Conservation (phyloP, 2,329 filamentous ascomycete species). For the Aphanoascus verrucosus region DNA sequence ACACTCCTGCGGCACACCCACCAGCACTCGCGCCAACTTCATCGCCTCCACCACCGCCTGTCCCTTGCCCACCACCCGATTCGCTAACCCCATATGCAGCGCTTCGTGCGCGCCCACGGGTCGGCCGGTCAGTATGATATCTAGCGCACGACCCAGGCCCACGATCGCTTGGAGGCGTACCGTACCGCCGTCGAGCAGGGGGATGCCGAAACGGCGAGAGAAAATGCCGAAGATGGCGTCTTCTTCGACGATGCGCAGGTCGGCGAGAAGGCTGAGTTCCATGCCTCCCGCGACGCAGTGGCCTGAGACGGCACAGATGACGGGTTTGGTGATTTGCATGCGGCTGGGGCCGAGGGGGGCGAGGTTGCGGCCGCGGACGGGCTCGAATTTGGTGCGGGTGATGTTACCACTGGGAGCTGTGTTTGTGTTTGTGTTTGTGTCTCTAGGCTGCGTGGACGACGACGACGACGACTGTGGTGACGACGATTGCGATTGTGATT, state of each 20-base stretch:
- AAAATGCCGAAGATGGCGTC: constrained; percentile 47
- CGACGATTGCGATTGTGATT: background rate
- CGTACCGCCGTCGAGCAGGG: constrained; percentile 44
- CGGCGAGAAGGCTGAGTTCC: constrained; percentile 44
- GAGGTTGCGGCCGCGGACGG: constrained; percentile 29
- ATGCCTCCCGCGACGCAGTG: constrained; percentile 47
- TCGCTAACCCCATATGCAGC: constrained; percentile 43
- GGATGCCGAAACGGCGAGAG: constrained; percentile 44
- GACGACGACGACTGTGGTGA: no score
- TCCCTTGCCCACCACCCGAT: constrained; percentile 43
- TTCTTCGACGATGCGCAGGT: constrained; percentile 45
- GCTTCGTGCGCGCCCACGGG: constrained; percentile 42
- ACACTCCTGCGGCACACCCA: constrained; percentile 43
- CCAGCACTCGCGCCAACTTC: constrained; percentile 38
- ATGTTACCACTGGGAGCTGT: background rate
- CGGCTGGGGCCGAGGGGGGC: constrained; percentile 46
- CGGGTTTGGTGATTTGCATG: constrained; percentile 42
- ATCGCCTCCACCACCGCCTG: constrained; percentile 41
- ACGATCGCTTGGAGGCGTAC: constrained; percentile 43
- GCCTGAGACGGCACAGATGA: constrained; percentile 43
- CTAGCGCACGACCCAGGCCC: constrained; percentile 44
- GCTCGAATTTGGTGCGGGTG: constrained; percentile 20
- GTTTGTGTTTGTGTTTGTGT: background rate
- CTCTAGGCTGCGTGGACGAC: no score
- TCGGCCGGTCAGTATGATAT: constrained; percentile 48